A percentile compares a stretch with the other conserved stretches of the same genome.
These are phyloP conservation scores for Coprinopsis cinerea DNA, from an alignment of 768 basidiomycete genomes.

Conservation along the genomic window DNA sequence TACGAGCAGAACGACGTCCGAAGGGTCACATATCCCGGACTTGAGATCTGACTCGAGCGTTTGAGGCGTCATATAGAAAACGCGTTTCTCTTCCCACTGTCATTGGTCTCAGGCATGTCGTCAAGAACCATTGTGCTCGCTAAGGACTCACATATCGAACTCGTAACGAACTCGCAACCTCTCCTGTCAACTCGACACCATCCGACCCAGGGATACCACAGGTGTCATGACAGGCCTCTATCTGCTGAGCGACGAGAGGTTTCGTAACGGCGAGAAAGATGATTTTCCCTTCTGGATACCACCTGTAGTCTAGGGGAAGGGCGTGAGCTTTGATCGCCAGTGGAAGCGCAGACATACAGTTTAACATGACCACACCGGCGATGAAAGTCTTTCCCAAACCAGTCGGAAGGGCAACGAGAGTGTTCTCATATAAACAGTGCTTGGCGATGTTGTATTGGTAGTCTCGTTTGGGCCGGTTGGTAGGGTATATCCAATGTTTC, in stretches of 20 bases:
- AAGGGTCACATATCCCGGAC: constrained; percentile 65
- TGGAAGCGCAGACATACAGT: constrained; percentile 46
- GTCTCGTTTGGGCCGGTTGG: constrained; percentile 81
- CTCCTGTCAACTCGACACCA: constrained; percentile 83
- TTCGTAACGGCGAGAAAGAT: constrained; percentile 96
- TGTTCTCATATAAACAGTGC: constrained; percentile 84
- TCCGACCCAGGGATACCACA: constrained; percentile 90
- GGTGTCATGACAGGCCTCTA: constrained; percentile 85
- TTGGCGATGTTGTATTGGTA: constrained; percentile 94
- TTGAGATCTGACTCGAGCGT: constrained; percentile 85
- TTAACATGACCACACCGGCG: constrained; percentile 94
- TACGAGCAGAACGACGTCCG: constrained; percentile 81
- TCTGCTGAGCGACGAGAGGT: constrained; percentile 92
- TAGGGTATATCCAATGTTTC: constrained; percentile 87
- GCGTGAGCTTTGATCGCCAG: constrained; percentile 7
- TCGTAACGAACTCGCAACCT: constrained; percentile 48
- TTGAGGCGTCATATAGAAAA: constrained; percentile 96
- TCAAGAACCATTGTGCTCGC: too few relatives aligned
- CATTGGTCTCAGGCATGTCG: too few relatives aligned
- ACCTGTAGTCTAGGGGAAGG: constrained; percentile 63
- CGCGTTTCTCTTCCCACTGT: constrained; percentile 77
- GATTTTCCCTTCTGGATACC: constrained; percentile 90
- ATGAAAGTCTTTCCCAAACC: constrained; percentile 98
- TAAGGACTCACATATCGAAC: constrained; percentile 49
- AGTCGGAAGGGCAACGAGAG: constrained; percentile 90